Base-by-base conservation (phyloP, 495 filamentous ascomycete genomes). In the Oidiodendron maius region DNA sequence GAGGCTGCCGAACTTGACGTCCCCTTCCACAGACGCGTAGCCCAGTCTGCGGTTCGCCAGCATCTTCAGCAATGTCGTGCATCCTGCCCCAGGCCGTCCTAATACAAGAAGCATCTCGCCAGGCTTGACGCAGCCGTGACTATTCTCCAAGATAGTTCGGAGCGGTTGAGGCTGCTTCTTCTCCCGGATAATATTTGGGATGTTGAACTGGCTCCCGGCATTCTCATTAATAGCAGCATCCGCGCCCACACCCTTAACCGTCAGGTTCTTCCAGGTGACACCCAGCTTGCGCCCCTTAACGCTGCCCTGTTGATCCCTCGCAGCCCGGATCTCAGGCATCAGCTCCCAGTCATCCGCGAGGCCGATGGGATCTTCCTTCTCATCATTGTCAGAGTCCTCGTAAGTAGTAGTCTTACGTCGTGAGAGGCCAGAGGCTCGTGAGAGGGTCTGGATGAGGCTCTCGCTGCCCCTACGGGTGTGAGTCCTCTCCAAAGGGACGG, bases 31-130 rank as follows among this genome's bases (percentile, higher is more conserved):
- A 5, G 71, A 71, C 1, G 86, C 88, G 56, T 89, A 95, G 30
- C 89, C 90, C 56, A 74, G 77, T 5, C 87, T 75, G 57, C 89
- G 84, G 54, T 95, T 94, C 13, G 84, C 78, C 51, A 96, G 85
- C 18, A 82, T 68, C 51, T 87, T 86, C 28, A 89, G 61, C 44
- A 87, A 80, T 0, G 81, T 84, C 1, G 80, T 78, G 51, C 84
- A 89, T 4, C 84, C 84, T 32, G 76, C 77, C 62, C 90, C 91
- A 0, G 91, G 91, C 44, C 86, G 77, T 10, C 91, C 90, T 16
- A 96, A 72, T 9, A 96, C 91, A 16, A 96, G 68, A 1, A 94
- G 73, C 90, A 95, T 95, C 64, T 96, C 90, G 13, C 91, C 91
- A 0, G 86, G 82, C 52, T 82, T 82, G 25, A 76, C 67, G 43